Evolutionary conservation across 192 early-diverging fungal genomes (phyloP).

Genomic region (Radiomyces spectabilis): DNA sequence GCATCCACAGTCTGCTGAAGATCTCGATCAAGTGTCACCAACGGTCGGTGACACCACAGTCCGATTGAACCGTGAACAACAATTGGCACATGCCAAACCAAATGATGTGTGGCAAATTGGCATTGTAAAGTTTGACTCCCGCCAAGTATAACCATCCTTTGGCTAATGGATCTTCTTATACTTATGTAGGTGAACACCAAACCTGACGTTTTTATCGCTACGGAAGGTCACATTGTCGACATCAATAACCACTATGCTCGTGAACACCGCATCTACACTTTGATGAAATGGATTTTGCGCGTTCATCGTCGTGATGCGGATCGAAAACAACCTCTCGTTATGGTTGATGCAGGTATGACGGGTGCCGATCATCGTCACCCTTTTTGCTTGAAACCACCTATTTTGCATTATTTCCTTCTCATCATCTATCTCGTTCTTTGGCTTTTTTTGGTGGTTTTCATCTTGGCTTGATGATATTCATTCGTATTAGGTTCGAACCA

Average conservation of each 20-base stretch:
- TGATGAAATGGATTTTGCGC: slow-evolving; percentile 33
- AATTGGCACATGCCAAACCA: background rate
- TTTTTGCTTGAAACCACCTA: background rate
- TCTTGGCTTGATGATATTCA: too few relatives aligned
- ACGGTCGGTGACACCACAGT: slow-evolving; percentile 16
- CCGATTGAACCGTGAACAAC: slow-evolving; percentile 8
- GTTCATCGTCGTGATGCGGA: slow-evolving; percentile 24
- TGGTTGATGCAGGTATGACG: slow-evolving; percentile 27
- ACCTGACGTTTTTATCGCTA: slow-evolving; percentile 25
- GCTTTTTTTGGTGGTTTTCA: too few relatives aligned
- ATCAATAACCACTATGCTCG: slow-evolving; percentile 22
- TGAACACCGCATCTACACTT: slow-evolving; percentile 23
- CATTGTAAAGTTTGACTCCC: slow-evolving; percentile 14
- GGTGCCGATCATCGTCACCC: background rate
- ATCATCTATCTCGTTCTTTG: too few relatives aligned
- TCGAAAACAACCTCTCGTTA: slow-evolving; percentile 16
- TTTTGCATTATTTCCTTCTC: background rate
- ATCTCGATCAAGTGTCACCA: slow-evolving; percentile 11
- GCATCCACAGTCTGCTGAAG: background rate
- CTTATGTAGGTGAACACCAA: slow-evolving; percentile 20
- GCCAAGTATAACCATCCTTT: background rate
- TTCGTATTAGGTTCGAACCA: slow-evolving; percentile 23
- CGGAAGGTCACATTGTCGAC: slow-evolving; percentile 7
- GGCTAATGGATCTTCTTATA: background rate
- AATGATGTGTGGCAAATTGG: slow-evolving; percentile 23